These are phyloP conservation scores for Starmerella potacharoeniae DNA, from an alignment of 805 yeast genomes.

Conservation along the genomic window DNA sequence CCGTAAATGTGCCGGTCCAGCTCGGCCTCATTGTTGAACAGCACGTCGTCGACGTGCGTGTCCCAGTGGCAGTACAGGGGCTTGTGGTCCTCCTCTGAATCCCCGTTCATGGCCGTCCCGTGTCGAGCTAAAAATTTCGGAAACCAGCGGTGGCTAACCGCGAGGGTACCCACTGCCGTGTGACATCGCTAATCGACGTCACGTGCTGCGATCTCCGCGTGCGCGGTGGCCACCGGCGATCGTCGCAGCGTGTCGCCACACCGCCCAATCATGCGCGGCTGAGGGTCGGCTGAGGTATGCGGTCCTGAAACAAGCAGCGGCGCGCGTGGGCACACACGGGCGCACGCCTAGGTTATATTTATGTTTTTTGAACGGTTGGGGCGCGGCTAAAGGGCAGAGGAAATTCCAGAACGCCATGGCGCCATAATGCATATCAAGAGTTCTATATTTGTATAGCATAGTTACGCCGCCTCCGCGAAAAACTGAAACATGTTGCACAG, in stretches of 20 bases:
- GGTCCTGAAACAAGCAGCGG: too few relatives aligned
- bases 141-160: constrained; percentile 3
- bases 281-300: too few relatives aligned
- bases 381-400: too few relatives aligned
- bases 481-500: too few relatives aligned
- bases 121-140: not conserved
- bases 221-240: not conserved
- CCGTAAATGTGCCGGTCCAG: constrained; percentile 25
- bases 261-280: not conserved
- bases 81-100: constrained; percentile 2
- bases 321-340: too few relatives aligned
- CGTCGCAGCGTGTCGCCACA: not conserved
- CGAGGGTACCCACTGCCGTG: not conserved
- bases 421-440: too few relatives aligned
- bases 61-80: constrained; percentile 30
- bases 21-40: constrained; percentile 24
- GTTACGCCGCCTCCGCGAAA: too few relatives aligned
- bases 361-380: too few relatives aligned
- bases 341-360: too few relatives aligned
- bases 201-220: not conserved
- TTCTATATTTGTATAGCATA: too few relatives aligned
- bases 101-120: constrained; percentile 6
- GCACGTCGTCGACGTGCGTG: constrained; percentile 26
- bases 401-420: too few relatives aligned
- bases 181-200: not conserved